Percentiles rank a stretch among this genome's conserved stretches.
Evolutionary conservation across 2,329 filamentous ascomycete genomes (phyloP).

Genomic region (Camillea tinctor): DNA sequence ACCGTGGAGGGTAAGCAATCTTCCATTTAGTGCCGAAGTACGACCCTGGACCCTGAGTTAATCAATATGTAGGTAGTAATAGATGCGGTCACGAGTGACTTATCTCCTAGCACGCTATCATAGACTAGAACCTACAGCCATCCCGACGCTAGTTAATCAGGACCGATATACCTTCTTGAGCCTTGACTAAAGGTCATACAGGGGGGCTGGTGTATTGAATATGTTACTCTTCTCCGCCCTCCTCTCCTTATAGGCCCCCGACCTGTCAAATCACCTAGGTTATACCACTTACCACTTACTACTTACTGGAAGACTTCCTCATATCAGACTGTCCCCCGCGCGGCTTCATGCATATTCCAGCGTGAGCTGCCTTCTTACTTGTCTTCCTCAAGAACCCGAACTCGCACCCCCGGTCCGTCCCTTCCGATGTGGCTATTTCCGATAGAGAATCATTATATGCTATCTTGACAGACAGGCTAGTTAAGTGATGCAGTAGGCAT

Average conservation of each 20-base stretch:
- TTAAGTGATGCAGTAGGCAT: conserved; percentile 3
- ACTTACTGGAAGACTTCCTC: conserved; percentile 18
- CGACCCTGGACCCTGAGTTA: background rate
- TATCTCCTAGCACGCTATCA: conserved; percentile 5
- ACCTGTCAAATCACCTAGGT: conserved; percentile 13
- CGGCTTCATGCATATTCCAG: conserved; percentile 1
- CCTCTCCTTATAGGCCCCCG: conserved; percentile 19
- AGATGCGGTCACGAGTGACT: background rate
- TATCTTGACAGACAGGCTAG: conserved; percentile 15
- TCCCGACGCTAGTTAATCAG: conserved; percentile 18
- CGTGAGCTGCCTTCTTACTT: conserved; percentile 4
- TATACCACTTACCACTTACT: conserved; percentile 17
- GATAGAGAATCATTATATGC: conserved; percentile 31
- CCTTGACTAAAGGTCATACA: conserved; percentile 7
- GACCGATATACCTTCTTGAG: conserved; percentile 9
- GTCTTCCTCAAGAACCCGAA: conserved; percentile 12
- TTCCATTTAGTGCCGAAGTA: background rate
- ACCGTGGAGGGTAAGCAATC: background rate
- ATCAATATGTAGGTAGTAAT: background rate
- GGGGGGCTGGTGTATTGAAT: conserved; percentile 11
- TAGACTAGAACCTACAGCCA: conserved; percentile 11
- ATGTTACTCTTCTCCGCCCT: conserved; percentile 16
- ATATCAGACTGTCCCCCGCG: conserved; percentile 19
- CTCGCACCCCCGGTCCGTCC: conserved; percentile 42
- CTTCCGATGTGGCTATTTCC: conserved; percentile 40